These are phyloP conservation scores for Paecilomyces variotii DNA, from an alignment of 2,329 filamentous ascomycete species.

Conservation along the genomic window DNA sequence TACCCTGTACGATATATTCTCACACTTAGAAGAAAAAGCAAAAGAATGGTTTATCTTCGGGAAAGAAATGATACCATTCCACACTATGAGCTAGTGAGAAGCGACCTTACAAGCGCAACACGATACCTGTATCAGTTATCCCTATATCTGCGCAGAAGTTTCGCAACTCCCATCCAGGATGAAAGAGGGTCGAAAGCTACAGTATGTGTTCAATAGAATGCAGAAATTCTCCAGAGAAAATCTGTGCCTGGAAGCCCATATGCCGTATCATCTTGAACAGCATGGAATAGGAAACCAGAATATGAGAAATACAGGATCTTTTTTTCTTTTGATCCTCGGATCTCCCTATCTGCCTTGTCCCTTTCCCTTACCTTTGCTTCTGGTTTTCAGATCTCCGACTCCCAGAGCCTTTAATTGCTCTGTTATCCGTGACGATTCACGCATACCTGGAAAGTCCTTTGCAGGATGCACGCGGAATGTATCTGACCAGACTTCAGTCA, in stretches of 20 bases:
- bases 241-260: too few species aligned
- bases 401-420: constrained; percentile 34
- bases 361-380: constrained; percentile 28
- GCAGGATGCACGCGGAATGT: constrained; percentile 35
- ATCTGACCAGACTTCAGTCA: constrained; percentile 33
- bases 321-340: background rate
- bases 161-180: too few species aligned
- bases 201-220: too few species aligned
- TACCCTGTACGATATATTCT: background rate
- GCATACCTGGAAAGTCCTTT: constrained; percentile 39
- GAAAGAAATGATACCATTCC: background rate
- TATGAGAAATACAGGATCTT: background rate
- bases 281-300: background rate
- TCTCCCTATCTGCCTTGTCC: constrained; percentile 17
- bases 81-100: background rate
- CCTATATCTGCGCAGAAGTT: too few species aligned
- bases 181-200: too few species aligned
- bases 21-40: background rate
- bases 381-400: constrained; percentile 33
- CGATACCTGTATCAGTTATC: background rate
- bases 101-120: background rate
- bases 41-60: background rate
- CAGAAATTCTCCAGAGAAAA: too few species aligned
- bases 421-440: constrained; percentile 30
- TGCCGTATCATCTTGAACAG: too few species aligned